Conservation (phyloP, 208 protist genomes). For the Acanthamoeba triangularis region DNA sequence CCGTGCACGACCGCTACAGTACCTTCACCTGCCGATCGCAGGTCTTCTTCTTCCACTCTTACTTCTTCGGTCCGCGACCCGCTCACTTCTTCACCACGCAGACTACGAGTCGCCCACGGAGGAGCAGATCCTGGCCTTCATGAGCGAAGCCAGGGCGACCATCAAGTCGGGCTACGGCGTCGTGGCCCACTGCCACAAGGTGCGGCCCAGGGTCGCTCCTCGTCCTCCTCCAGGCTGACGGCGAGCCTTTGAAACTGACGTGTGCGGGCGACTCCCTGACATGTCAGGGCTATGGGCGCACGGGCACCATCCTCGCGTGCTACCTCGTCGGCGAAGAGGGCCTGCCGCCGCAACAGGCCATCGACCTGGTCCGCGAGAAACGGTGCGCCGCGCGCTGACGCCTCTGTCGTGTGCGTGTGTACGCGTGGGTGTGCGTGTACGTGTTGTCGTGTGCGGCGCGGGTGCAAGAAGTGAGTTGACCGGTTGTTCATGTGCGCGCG, state of each 20-base stretch:
- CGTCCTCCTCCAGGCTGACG: neutral
- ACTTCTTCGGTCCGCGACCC: neutral
- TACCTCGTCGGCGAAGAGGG: constrained; percentile 3
- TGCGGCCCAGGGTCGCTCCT: neutral
- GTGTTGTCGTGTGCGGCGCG: neutral
- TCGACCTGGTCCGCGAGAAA: neutral
- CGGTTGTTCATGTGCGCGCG: neutral
- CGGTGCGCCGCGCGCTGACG: neutral
- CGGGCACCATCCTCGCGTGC: constrained; percentile 31
- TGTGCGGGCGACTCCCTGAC: too few relatives aligned
- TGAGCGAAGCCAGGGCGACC: neutral
- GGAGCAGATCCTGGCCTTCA: neutral
- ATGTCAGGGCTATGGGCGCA: neutral
- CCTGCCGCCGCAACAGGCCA: neutral
- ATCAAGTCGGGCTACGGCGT: neutral
- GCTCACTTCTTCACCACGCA: neutral
- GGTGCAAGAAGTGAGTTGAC: too few relatives aligned
- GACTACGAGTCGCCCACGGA: constrained; percentile 17
- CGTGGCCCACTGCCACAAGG: constrained; percentile 36
- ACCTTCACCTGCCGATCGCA: constrained; percentile 10
- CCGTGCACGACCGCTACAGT: neutral
- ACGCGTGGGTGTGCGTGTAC: too few relatives aligned
- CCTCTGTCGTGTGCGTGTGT: too few relatives aligned
- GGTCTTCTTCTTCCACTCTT: neutral
- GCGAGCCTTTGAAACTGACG: too few relatives aligned